Base-by-base conservation (phyloP, 1,139 yeast species). In the Kazachstania sp. region DNA sequence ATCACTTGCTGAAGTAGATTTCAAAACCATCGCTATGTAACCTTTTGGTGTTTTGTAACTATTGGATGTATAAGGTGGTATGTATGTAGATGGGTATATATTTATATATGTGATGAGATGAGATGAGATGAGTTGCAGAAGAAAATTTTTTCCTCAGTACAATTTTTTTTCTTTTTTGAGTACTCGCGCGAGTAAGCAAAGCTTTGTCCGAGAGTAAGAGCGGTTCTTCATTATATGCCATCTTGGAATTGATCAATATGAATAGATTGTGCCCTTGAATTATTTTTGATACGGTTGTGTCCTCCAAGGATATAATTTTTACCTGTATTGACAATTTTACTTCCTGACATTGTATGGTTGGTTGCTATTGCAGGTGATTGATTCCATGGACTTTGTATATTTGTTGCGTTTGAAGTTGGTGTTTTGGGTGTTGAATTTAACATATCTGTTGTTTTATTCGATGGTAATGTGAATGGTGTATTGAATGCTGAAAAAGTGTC, bases 1-100 rank as follows among this genome's bases (percentile, higher is more conserved):
- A 59, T 86, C 86, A 48, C 86, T 86, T 3, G 95, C 87, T 20
- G 86, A 75, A 3, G 92, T 83, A 2, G 90, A 82, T 64, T 83
- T 84, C 45, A 84, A 71, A 42, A 84, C 90, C 92, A 83, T 83
- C 9, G 41, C 15, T 11, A 18, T 8, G n/a, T n/a, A n/a, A n/a
- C n/a, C n/a, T n/a, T n/a, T n/a, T n/a, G n/a, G n/a, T n/a, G n/a
- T n/a, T n/a, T n/a, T n/a, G n/a, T n/a, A n/a, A n/a, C n/a, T n/a
- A n/a, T n/a, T n/a, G n/a, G n/a, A n/a, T n/a, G n/a, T n/a, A n/a
- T n/a, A n/a, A n/a, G n/a, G n/a, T n/a, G n/a, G n/a, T n/a, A n/a
- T n/a, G n/a, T n/a, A n/a, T n/a, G n/a, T n/a, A n/a, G n/a, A n/a
- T n/a, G n/a, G n/a, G 39, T 40, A 5, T 34, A 16, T 26, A 6